phyloP scores from a whole-genome alignment of 129 eudicot species.

The Chrysanthemum makinoi region DNA sequence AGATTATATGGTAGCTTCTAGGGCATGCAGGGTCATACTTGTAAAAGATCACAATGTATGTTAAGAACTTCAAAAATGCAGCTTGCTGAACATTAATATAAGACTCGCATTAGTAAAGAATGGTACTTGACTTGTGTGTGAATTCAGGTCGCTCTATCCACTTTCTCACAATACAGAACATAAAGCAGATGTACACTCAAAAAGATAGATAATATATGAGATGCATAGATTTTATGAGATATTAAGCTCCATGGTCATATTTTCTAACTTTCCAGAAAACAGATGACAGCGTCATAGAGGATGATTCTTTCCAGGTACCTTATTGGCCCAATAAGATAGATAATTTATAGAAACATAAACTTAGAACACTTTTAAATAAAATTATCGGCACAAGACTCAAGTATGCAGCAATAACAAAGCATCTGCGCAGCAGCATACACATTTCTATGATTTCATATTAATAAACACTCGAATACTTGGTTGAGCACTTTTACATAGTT shows the following conservation, averaged over 20 bases:
- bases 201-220: neutral
- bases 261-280: neutral
- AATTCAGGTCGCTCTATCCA: neutral
- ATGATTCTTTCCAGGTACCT: neutral
- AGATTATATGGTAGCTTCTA: constrained; percentile 24
- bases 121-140: neutral
- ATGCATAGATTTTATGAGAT: too few species aligned
- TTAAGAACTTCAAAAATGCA: constrained; percentile 27
- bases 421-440: too few species aligned
- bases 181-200: neutral
- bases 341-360: neutral
- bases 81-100: constrained; percentile 24
- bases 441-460: too few species aligned
- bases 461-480: neutral
- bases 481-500: neutral
- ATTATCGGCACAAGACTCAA: too few species aligned
- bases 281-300: neutral
- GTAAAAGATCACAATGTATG: constrained; percentile 24
- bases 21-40: constrained; percentile 23
- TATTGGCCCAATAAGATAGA: neutral
- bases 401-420: neutral
- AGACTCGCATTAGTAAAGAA: constrained; percentile 1
- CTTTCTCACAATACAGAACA: constrained; percentile 4
- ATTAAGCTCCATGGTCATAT: neutral
- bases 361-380: neutral